These are phyloP conservation scores for Taphrina wiesneri DNA, from an alignment of 1,139 yeast species.

Conservation along the genomic window DNA sequence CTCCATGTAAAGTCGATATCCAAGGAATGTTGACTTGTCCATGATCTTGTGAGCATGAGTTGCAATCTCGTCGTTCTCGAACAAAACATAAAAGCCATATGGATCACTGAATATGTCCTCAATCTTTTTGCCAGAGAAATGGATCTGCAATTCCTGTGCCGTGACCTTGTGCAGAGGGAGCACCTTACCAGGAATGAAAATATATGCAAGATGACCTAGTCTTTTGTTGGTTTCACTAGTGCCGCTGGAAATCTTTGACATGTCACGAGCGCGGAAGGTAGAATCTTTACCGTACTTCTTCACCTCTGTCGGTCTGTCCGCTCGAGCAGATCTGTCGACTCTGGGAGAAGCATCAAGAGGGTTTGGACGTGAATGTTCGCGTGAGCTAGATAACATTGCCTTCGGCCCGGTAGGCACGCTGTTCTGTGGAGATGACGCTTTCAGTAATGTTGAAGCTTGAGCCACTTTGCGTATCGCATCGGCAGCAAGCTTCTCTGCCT, in stretches of 20 bases:
- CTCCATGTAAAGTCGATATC: slow-evolving; percentile 60
- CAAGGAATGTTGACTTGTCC: slow-evolving; percentile 60
- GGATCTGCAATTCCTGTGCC: slow-evolving; percentile 57
- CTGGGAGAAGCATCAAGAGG: not conserved
- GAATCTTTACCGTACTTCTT: slow-evolving; percentile 17
- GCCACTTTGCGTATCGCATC: slow-evolving; percentile 29
- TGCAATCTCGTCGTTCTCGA: slow-evolving; percentile 65
- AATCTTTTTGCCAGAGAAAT: slow-evolving; percentile 57
- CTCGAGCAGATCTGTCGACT: not conserved
- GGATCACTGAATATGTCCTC: slow-evolving; percentile 38
- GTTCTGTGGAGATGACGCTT: not conserved
- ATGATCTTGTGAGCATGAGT: slow-evolving; percentile 64
- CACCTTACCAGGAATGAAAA: slow-evolving; percentile 57
- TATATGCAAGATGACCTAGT: slow-evolving; percentile 49
- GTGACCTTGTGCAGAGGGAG: slow-evolving; percentile 56
- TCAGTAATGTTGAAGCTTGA: slow-evolving; percentile 5
- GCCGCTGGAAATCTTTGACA: slow-evolving; percentile 9
- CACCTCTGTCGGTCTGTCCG: not conserved
- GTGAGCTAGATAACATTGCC: slow-evolving; percentile 1
- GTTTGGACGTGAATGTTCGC: not conserved
- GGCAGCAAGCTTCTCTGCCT: slow-evolving; percentile 36
- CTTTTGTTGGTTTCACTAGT: slow-evolving; percentile 14
- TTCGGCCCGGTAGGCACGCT: slow-evolving; percentile 3
- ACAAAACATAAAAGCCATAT: slow-evolving; percentile 68
- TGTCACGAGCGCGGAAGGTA: not conserved